These are phyloP conservation scores for Arthroderma sp. DNA, from an alignment of 2,329 filamentous ascomycete genomes.

Conservation along the genomic window DNA sequence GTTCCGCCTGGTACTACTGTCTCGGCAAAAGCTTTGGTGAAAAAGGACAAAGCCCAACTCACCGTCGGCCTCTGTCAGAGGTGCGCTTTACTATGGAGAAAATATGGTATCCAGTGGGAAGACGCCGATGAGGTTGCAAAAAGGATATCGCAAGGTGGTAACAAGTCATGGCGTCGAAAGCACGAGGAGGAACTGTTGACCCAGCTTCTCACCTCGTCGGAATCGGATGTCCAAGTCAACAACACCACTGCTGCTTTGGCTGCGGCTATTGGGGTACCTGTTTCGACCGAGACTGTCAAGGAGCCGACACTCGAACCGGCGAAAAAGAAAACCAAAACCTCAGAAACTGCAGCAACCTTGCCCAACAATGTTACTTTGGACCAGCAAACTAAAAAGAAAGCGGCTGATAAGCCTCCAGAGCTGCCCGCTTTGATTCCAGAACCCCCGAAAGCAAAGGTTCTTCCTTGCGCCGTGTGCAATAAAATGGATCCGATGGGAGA, in stretches of 20 bases:
- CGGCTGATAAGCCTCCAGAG: conserved; percentile 41
- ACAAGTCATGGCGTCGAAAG: conserved; percentile 72
- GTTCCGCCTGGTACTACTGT: conserved; percentile 58
- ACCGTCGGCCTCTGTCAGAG: conserved; percentile 76
- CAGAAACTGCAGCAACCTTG: conserved; percentile 37
- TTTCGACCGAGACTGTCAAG: conserved; percentile 20
- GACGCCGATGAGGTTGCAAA: conserved; percentile 82
- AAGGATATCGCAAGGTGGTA: conserved; percentile 67
- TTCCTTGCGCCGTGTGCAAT: conserved; percentile 78
- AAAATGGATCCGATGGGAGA: conserved; percentile 59
- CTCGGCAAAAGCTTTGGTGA: conserved; percentile 47
- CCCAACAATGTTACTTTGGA: conserved; percentile 31
- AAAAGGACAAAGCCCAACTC: conserved; percentile 65
- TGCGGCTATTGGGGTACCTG: conserved; percentile 28
- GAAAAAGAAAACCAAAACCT: conserved; percentile 48
- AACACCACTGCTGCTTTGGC: conserved; percentile 32
- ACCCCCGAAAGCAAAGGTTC: conserved; percentile 59
- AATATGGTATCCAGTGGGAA: conserved; percentile 93
- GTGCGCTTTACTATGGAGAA: conserved; percentile 86
- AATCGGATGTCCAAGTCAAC: conserved; percentile 32
- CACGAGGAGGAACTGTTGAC: conserved; percentile 71
- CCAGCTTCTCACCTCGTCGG: conserved; percentile 33
- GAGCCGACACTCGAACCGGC: conserved; percentile 34
- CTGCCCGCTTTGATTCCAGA: conserved; percentile 54
- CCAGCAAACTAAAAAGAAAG: conserved; percentile 50